A percentile compares a stretch with the other conserved stretches of the same genome.
phyloP scores from a whole-genome alignment of 2,329 filamentous ascomycete genomes.

The Knufia fluminis region DNA sequence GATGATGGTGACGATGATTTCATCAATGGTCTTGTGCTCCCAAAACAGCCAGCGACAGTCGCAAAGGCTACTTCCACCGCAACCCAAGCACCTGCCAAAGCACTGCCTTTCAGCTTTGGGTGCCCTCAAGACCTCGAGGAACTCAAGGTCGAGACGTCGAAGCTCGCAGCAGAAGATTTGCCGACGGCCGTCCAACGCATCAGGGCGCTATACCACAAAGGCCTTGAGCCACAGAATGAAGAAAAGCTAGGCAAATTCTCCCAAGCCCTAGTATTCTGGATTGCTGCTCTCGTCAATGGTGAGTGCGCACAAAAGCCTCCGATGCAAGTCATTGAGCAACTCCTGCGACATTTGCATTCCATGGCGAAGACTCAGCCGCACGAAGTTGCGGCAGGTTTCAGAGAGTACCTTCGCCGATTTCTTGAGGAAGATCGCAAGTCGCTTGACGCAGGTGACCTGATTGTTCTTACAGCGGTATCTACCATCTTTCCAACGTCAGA shows the following conservation, averaged over 20 bases:
- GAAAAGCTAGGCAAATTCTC: conserved; percentile 57
- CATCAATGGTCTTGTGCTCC: conserved; percentile 54
- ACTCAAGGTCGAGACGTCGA: conserved; percentile 55
- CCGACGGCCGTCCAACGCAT: conserved; percentile 80
- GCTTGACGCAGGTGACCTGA: conserved; percentile 59
- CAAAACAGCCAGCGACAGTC: conserved; percentile 15
- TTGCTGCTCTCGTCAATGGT: conserved; percentile 49
- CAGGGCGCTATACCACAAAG: conserved; percentile 82
- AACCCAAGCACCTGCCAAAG: conserved; percentile 46
- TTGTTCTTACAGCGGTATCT: conserved; percentile 73
- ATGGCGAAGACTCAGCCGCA: conserved; percentile 76
- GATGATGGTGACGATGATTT: conserved; percentile 61
- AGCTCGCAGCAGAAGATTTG: conserved; percentile 55
- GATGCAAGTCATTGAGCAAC: conserved; percentile 62
- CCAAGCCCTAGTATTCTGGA: conserved; percentile 43
- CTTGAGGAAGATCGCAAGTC: conserved; percentile 44
- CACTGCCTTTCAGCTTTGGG: conserved; percentile 72
- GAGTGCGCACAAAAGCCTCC: conserved; percentile 38
- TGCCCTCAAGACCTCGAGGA: conserved; percentile 74
- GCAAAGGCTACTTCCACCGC: conserved; percentile 37
- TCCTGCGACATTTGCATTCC: conserved; percentile 87
- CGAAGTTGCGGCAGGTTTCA: conserved; percentile 68
- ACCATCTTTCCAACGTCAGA: conserved; percentile 90
- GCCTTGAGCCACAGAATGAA: conserved; percentile 77
- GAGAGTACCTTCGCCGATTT: conserved; percentile 56